A percentile compares a stretch with the other conserved stretches of the same genome.
Conservation (phyloP, 2,329 filamentous ascomycete genomes). For the Annulohypoxylon truncatum region DNA sequence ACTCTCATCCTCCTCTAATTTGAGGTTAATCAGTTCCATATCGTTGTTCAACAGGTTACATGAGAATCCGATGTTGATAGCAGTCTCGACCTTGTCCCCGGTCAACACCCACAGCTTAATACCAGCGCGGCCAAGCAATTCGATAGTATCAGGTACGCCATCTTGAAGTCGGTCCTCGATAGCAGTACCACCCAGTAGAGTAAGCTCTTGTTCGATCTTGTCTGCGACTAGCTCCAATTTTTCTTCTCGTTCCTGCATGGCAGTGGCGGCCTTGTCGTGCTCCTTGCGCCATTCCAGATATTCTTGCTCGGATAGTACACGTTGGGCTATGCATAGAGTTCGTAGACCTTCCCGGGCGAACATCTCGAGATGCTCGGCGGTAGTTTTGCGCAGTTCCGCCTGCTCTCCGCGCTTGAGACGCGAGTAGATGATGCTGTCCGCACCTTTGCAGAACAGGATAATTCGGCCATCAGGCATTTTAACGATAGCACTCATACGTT, state of each 20-base stretch:
- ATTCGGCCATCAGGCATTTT: constrained; percentile 93
- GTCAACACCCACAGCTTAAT: constrained; percentile 99
- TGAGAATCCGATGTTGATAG: constrained; percentile 99
- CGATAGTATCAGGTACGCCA: constrained; percentile 95
- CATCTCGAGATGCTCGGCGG: constrained; percentile 95
- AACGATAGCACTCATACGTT: constrained; percentile 97
- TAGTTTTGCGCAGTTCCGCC: constrained; percentile 81
- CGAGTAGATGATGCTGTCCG: constrained; percentile 96
- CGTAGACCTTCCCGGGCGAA: constrained; percentile 95
- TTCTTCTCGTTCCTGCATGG: constrained; percentile 88
- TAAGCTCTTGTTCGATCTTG: constrained; percentile 89
- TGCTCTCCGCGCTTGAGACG: constrained; percentile 88
- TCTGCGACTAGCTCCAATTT: constrained; percentile 92
- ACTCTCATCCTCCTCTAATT: constrained; percentile 79
- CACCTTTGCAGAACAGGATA: constrained; percentile 94
- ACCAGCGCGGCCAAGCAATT: constrained; percentile 87
- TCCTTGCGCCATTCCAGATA: constrained; percentile 87
- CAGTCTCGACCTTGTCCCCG: constrained; percentile 98
- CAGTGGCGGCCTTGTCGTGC: constrained; percentile 86
- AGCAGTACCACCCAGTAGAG: constrained; percentile 89
- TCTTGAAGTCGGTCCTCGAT: constrained; percentile 98
- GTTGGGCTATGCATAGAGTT: constrained; percentile 92
- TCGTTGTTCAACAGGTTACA: constrained; percentile 97
- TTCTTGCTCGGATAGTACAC: constrained; percentile 81
- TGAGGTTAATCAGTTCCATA: constrained; percentile 95